Evolutionary conservation across 2,329 filamentous ascomycete species (phyloP).

Genomic region (Teratosphaeria nubilosa): DNA sequence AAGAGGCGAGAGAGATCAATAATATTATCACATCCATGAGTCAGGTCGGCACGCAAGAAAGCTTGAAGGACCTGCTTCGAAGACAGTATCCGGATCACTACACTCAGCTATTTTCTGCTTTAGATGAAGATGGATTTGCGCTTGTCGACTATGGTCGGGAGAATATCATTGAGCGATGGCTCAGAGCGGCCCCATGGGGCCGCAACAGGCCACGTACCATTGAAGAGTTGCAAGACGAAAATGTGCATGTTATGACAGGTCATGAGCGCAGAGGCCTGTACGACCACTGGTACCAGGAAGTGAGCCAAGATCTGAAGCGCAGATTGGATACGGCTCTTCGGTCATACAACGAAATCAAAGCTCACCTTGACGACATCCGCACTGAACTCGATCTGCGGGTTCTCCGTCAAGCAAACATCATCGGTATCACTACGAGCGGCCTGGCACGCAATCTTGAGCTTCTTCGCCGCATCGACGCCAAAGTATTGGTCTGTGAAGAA

Average conservation of each 20-base stretch:
- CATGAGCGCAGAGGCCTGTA: conserved; percentile 6
- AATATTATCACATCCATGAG: conserved; percentile 5
- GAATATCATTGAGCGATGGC: conserved; percentile 1
- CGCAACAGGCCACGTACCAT: not conserved
- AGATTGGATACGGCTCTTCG: conserved; percentile 12
- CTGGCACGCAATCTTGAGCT: conserved; percentile 43
- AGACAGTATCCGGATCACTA: conserved; percentile 10
- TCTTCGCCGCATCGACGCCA: conserved; percentile 40
- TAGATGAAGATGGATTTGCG: conserved; percentile 17
- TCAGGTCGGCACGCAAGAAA: conserved; percentile 1
- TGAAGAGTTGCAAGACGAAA: not conserved
- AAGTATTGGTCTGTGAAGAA: conserved; percentile 57
- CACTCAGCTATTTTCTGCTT: conserved; percentile 12
- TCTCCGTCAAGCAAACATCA: conserved; percentile 37
- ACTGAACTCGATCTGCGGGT: conserved; percentile 32
- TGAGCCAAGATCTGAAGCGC: conserved; percentile 5
- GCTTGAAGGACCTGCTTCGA: conserved; percentile 7
- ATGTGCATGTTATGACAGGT: conserved; percentile 1
- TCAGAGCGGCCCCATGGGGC: not conserved
- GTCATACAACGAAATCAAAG: conserved; percentile 10
- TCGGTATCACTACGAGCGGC: conserved; percentile 52
- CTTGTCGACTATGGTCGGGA: not conserved
- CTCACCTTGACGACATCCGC: conserved; percentile 18
- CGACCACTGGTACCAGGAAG: conserved; percentile 6
- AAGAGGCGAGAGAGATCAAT: conserved; percentile 11